Evolutionary conservation across 306 rosid species (phyloP).

Genomic region (Carpinus fangiana): DNA sequence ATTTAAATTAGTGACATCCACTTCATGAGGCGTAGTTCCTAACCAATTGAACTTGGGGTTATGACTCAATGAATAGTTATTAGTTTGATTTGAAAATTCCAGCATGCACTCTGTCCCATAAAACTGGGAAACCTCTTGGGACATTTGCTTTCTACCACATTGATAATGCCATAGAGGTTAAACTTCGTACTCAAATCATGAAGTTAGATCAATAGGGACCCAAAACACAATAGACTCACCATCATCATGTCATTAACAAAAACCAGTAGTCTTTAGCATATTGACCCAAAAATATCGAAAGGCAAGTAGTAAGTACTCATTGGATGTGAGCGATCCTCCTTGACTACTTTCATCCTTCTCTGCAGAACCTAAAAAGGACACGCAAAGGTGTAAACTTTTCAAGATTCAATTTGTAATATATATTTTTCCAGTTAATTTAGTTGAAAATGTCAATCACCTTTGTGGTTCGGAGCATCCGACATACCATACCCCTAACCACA

Average conservation of each 20-base stretch:
- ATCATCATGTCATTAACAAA: constrained; percentile 34
- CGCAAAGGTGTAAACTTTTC: constrained; percentile 20
- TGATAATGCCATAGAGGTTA: background rate
- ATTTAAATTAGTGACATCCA: no score
- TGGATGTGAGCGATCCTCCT: constrained; percentile 38
- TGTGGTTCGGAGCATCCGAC: constrained; percentile 38
- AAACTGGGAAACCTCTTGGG: background rate
- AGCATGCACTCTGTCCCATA: background rate
- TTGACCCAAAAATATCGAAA: constrained; percentile 35
- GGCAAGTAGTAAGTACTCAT: constrained; percentile 55
- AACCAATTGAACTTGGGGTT: background rate
- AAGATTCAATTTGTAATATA: constrained; percentile 15
- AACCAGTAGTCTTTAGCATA: constrained; percentile 28
- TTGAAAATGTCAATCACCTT: constrained; percentile 39
- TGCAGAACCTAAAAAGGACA: constrained; percentile 48
- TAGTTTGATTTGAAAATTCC: background rate
- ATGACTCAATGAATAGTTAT: background rate
- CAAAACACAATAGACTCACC: constrained; percentile 16
- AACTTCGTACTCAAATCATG: background rate
- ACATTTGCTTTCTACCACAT: background rate
- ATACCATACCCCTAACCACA: constrained; percentile 47
- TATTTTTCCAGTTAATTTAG: background rate
- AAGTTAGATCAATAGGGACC: constrained; percentile 4
- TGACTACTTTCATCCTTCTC: constrained; percentile 43
- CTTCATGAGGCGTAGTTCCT: no score